A percentile compares a stretch with the other conserved stretches of the same genome.
Evolutionary conservation across 2,329 filamentous ascomycete genomes (phyloP).

Genomic region (Orbilia javanica): DNA sequence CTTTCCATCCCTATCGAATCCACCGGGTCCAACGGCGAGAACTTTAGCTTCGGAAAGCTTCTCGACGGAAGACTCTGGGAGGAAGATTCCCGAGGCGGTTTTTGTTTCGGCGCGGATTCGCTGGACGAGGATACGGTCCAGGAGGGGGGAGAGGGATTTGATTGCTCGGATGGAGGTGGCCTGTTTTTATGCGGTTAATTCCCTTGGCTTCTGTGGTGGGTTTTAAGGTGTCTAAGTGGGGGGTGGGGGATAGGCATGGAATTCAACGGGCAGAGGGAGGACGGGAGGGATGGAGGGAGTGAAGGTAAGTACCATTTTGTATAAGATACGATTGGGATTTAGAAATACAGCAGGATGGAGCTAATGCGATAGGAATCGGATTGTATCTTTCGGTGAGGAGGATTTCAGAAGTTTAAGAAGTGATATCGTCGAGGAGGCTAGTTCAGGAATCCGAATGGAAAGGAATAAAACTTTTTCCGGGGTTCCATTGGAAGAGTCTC

Average conservation of each 20-base stretch:
- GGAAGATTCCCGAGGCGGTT: conserved; percentile 96
- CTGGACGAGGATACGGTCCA: conserved; percentile 98
- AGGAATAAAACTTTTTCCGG: conserved; percentile 43
- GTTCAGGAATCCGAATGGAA: neutral
- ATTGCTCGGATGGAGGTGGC: conserved; percentile 88
- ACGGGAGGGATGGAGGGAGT: neutral
- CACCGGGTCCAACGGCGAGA: conserved; percentile 91
- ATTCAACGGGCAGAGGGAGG: too few species aligned
- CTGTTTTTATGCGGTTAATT: conserved; percentile 65
- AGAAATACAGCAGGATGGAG: neutral
- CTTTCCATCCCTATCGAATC: conserved; percentile 88
- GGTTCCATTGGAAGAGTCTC: conserved; percentile 40
- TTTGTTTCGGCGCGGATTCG: conserved; percentile 97
- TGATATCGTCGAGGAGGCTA: conserved; percentile 1
- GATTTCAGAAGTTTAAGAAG: too few species aligned
- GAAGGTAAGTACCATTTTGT: neutral
- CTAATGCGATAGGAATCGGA: neutral
- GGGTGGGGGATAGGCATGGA: neutral
- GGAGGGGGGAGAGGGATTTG: conserved; percentile 91
- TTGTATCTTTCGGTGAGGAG: neutral
- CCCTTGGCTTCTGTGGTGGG: conserved; percentile 53
- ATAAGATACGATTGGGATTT: neutral
- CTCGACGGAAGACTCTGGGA: conserved; percentile 96
- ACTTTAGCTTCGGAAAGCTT: conserved; percentile 98
- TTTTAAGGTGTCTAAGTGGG: neutral